Evolutionary conservation across 345 rosid genomes (phyloP), one percentile per base, ranked within the genome.

Genomic region (Rhizophora apiculata): DNA sequence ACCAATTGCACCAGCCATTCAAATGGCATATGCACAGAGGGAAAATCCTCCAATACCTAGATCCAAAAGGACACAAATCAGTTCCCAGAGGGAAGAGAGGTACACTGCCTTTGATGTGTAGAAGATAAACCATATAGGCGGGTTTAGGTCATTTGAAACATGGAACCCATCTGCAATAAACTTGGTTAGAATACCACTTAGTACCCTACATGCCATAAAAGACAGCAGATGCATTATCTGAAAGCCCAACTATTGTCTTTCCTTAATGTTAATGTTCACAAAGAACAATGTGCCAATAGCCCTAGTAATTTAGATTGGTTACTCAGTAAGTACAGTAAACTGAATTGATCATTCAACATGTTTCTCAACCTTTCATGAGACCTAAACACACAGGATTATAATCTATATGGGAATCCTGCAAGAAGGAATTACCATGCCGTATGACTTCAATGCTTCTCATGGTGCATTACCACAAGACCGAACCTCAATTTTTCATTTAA

Each of bases 1-100:
- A 87, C 93, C 84, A 95, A 80, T 76, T 90, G 96, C 71, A 95
- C 96, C 72, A 95, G 73, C 99, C 97, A 92, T 70, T 95, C 93
- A 60, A 95, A 86, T 59, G 99, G 96, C 85, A 95, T 75, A 79
- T 87, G 87, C 64, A 88, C 99, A 18, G 96, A 95, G 52, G 96
- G 93, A 70, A 95, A 95, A 83, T 95, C 99, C 82, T 90, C 91
- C 56, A 95, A 64, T 68, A 90, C 97, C 99, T 92, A 64, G 65
- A 73, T 21, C 61, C 56, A 65, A 30, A 70, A 76, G 54, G 43
- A 74, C 8, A 55, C 22, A 39, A 57, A 70, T 72, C 22, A 61
- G 43, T 60, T 60, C 63, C 26, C 32, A 19, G 26, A 15, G 46
- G 24, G 32, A 7, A 72, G 56, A 3, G 29, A 31, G 49, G n/a